Base-by-base conservation (phyloP, 2,329 filamentous ascomycete species). In the Fusarium udum region DNA sequence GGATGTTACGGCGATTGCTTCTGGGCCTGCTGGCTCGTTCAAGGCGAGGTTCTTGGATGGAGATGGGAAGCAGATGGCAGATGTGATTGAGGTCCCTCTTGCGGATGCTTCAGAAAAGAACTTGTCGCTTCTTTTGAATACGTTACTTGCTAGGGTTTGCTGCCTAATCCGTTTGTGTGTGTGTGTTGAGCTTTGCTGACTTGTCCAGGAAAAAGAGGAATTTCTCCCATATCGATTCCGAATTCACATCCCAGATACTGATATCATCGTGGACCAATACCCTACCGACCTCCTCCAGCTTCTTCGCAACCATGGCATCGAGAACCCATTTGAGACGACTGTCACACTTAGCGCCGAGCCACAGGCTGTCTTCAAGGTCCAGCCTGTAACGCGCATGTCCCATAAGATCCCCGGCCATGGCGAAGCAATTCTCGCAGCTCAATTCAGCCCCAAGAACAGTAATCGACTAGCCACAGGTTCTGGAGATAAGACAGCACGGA, bases 361-460 rank as follows among this genome's bases (percentile, higher is more conserved):
- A 0, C 95, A 99, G 82, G 94, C 95, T 28, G 93, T 98, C 1
- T 98, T 98, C 86, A 92, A 92, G 78, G 96, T 98, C 31, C 95
- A 96, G 78, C 93, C 94, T 16, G 95, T 98, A 46, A 95, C 95
- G 55, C 89, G 96, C 82, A 95, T 96, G 84, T 93, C 95, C 12
- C 93, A 95, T 69, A 91, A 91, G 61, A 97, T 98, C 74, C 91
- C 92, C 7, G 96, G 96, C 18, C 96, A 99, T 82, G 95, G 95
- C 43, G 93, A 97, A 81, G 92, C 95, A 7, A 98, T 98, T 75
- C 86, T 98, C 28, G 90, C 93, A 36, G 92, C 93, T 6, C 91
- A 95, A 43, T 98, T 98, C 82, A 96, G 93, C 1, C 95, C 95
- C 0, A 88, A 89, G 42, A 91, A 89, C 12, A 95, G 93, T 32